Evolutionary conservation across 2,329 filamentous ascomycete genomes (phyloP), one percentile per base, ranked within the genome.

Genomic region (Dryadomyces quercivorus): DNA sequence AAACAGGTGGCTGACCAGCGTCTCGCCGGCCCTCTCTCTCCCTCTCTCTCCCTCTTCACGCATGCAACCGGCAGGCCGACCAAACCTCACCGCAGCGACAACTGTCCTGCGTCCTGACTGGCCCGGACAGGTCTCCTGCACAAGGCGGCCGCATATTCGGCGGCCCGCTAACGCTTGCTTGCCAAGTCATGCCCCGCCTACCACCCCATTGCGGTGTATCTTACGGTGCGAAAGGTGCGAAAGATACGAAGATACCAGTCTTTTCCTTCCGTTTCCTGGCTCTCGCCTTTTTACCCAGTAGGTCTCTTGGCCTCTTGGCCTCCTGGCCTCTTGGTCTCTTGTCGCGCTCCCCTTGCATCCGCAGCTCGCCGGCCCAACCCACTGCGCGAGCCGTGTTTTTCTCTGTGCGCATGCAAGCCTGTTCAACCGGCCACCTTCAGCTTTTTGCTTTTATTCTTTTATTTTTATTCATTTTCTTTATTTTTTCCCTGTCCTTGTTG

Each of bases 141-240:
- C 22, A 13, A 46, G n/a, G 52, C 52, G 55, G 55, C 51, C 55
- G 55, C 55, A 56, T 56, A 56, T 53, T 53, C 34, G 51, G 51
- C 46, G 54, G 50, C 55, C 55, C 55, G 55, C 55, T 56, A 53
- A 50, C 49, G 36, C 13, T 10, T 50, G 47, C n/a, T 40, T 31
- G 34, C 36, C 49, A 50, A 50, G 49, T 50, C 18, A 40, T 20
- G 49, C 31, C 48, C 48, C 48, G 49, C 49, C 49, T 8, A 10
- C 36, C 36, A 40, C 45, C 26, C 26, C 26, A 31, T 31, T 31
- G 36, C 36, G 36, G 36, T 40, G 42, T 44, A n/a, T n/a, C n/a
- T n/a, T n/a, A n/a, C 42, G 38, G 16, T 44, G 42, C 42, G n/a
- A 44, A 31, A 31, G n/a, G n/a, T n/a, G n/a, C n/a, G n/a, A 31